Conservation (phyloP, 345 rosid genomes). For the Microcos paniculata region DNA sequence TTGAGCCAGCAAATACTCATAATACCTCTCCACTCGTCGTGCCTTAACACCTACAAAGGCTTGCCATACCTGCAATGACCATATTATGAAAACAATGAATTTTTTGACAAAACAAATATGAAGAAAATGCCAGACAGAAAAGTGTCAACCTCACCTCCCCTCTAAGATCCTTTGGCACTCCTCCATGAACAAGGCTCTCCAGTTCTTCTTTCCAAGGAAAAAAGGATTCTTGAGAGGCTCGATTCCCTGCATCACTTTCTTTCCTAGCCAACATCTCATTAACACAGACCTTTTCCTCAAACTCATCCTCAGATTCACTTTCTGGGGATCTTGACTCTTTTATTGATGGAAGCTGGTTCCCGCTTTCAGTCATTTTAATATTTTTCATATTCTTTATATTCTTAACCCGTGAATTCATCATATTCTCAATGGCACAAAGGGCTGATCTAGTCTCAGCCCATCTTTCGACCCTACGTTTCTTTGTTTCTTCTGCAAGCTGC, state of each 20-base stretch:
- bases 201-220: conserved; percentile 80
- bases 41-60: conserved; percentile 91
- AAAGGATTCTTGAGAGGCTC: conserved; percentile 38
- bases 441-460: conserved; percentile 73
- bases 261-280: conserved; percentile 33
- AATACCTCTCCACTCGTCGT: conserved; percentile 75
- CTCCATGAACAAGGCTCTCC: conserved; percentile 86
- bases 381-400: conserved; percentile 36
- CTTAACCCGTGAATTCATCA: conserved; percentile 73
- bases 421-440: conserved; percentile 57
- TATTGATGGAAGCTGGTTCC: conserved; percentile 40
- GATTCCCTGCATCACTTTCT: conserved; percentile 25
- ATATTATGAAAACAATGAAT: conserved; percentile 8
- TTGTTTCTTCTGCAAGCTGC: conserved; percentile 37
- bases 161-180: conserved; percentile 92
- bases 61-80: conserved; percentile 81
- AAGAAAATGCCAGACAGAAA: conserved; percentile 18
- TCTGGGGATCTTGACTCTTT: conserved; percentile 29
- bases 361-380: conserved; percentile 22
- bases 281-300: conserved; percentile 34
- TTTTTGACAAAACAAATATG: not conserved
- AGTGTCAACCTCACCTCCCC: conserved; percentile 65
- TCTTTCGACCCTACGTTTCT: conserved; percentile 32
- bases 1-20: conserved; percentile 68
- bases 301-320: conserved; percentile 38